Evolutionary conservation across 73 alveolate species (phyloP), one percentile per base, ranked within the genome.

Genomic region (Stentor coeruleus): DNA sequence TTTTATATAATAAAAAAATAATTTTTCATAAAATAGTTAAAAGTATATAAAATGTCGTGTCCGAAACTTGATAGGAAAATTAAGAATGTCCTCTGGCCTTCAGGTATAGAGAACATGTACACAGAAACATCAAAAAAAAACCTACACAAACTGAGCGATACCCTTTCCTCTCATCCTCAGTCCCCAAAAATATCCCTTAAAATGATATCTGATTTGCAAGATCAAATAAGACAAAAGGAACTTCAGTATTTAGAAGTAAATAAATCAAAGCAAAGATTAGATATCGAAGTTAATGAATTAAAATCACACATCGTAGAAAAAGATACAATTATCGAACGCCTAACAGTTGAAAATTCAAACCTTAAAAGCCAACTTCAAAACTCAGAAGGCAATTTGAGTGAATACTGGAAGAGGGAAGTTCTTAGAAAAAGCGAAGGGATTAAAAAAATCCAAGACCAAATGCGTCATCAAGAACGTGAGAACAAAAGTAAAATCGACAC

Each of bases 211-310:
- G 38, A 39, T 2, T 30, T 66, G 60, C 76, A 59, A 38, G 41
- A 35, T 20, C 81, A 81, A n/a, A 82, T 82, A 59, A 74, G 28
- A 26, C 41, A 38, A 55, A 11, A 76, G 35, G 74, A 58, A 31
- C 6, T 20, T 49, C 28, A 6, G 6, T 49, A 11, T 6, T 11
- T 49, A 11, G 66, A 49, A 49, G 20, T 49, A 20, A 49, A 6
- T 11, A 49, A 49, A 20, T 20, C 6, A 20, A 49, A 49, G 66
- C 6, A 49, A 49, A 11, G 28, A 20, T 11, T 49, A 11, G 66
- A 49, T 49, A 11, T 20, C 6, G 66, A 49, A 20, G 20, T 11
- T 20, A 49, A 49, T 11, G 66, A 49, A 6, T 20, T 49, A 20
- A 49, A 49, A 49, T 49, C 20, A 6, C 66, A 49, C 6, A 6